These are phyloP conservation scores for Cytospora chrysosperma DNA, from an alignment of 2,329 filamentous ascomycete species.

Conservation along the genomic window DNA sequence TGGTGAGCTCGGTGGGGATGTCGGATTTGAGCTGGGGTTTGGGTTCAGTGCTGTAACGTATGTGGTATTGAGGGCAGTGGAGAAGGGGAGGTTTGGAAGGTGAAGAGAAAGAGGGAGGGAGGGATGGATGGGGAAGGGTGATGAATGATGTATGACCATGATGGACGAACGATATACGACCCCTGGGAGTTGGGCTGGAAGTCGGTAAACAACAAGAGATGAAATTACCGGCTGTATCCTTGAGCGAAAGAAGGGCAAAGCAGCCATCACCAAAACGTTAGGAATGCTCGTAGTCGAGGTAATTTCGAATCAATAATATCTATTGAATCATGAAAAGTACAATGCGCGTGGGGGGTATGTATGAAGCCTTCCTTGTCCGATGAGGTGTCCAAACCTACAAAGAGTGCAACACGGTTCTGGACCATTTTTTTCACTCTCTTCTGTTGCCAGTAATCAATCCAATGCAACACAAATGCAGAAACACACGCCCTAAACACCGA, in stretches of 20 bases:
- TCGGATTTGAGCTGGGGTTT: slow-evolving; percentile 64
- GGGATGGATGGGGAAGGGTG: not conserved
- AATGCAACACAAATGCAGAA: slow-evolving; percentile 20
- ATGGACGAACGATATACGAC: not conserved
- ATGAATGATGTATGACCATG: not conserved
- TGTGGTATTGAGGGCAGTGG: slow-evolving; percentile 45
- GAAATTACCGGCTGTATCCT: too few relatives aligned
- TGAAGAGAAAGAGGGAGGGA: slow-evolving; percentile 27
- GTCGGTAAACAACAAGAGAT: not conserved
- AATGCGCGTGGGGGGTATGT: not conserved
- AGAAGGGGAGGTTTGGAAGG: slow-evolving; percentile 41
- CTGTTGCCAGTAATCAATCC: slow-evolving; percentile 14
- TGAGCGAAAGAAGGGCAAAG: not conserved
- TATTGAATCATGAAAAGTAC: not conserved
- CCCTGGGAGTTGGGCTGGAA: not conserved
- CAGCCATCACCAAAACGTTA: not conserved
- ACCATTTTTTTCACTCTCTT: not conserved
- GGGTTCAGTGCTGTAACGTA: slow-evolving; percentile 56
- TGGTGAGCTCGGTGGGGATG: slow-evolving; percentile 44
- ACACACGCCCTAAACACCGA: slow-evolving; percentile 22
- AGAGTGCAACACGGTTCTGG: not conserved
- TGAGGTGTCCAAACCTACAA: not conserved
- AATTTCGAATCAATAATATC: not conserved
- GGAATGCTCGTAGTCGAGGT: not conserved
- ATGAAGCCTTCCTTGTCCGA: not conserved